Base-by-base conservation (phyloP, 768 basidiomycete species). In the Trametes maxima region DNA sequence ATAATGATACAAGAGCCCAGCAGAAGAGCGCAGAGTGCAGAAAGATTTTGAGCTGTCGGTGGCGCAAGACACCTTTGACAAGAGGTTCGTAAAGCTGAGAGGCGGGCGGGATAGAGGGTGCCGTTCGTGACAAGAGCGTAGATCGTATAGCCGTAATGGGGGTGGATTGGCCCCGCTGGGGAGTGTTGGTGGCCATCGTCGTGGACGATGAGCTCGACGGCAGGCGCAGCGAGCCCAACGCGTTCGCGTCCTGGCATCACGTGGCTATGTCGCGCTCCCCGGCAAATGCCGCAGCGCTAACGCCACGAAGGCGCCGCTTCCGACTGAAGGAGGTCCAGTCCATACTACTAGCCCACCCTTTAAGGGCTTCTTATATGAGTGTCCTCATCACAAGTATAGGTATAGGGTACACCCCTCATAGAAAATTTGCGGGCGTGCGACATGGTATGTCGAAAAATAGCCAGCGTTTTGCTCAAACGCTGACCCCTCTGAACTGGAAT, bases 1-100 rank as follows among this genome's bases (percentile, higher is more conserved):
- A 79, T 25, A 75, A 46, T 2, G 75, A 69, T 16, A 74, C 72
- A 1, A 78, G 74, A 5, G 69, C 67, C 74, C 84, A 85, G 6
- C 80, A 82, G 59, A 79, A 77, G 4, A 79, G 66, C 5, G 57
- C 54, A 22, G 62, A 61, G 7, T 63, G 67, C 10, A 79, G 70
- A 59, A 91, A 82, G 35, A 87, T 79, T 60, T 75, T 76, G 64
- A 79, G 77, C 22, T 81, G 74, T 42, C 89, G 83, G 67, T 85
- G 83, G 52, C 78, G 81, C 47, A 92, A 79, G 5, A 87, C 78
- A 2, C 80, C 73, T 68, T 87, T 89, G 1, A 85, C 82, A 46
- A 85, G 80, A 10, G 88, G 88, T 64, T 89, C 86, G 69, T 85
- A 92, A 1, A 78, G 73, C 64, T 85, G 80, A 5, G 80, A 74